Evolutionary conservation across 495 filamentous ascomycete species (phyloP), one percentile per base, ranked within the genome.

Genomic region (Zalerion maritima): DNA sequence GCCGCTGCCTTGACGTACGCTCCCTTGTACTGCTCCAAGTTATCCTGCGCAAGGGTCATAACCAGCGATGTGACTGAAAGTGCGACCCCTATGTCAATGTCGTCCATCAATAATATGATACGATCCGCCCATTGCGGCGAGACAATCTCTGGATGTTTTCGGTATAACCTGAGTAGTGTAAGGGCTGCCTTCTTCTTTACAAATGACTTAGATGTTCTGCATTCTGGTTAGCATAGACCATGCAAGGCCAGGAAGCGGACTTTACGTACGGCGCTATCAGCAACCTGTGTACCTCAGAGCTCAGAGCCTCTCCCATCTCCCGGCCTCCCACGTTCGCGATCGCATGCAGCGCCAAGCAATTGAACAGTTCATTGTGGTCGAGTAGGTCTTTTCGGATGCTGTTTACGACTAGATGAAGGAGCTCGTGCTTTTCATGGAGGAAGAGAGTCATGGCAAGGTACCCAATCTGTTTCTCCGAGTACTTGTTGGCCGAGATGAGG

Each of bases 131-230:
- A 99, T 62, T 94, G 83, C 25, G 78, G 81, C 49, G 93, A 82
- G 7, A 99, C 81, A 42, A 96, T 94, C 31, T 67, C 74, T 0
- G 84, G 81, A 42, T 86, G 76, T 59, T 96, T 99, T 32, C 91
- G 78, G 57, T 93, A 99, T 9, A 99, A 57, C 25, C 91, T 78
- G 15, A 99, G 74, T n/a, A 99, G 62, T 2, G 91, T 99, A 15
- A 99, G 64, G 3, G 91, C 91, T 4, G 91, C 87, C 63, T 99
- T 99, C 64, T 99, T 99, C 62, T 96, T 99, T 17, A 99, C 91
- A 32, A 99, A 99, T 1, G 89, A 68, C 55, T 94, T 96, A 0
- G 87, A 94, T 10, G 91, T 87, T 19, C 85, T 94, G 33, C 29
- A 21, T 20, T 31, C 23, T 14, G n/a, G 20, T 29, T 32, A 31